Evolutionary conservation across 1,284 basidiomycete species (phyloP).

Genomic region (Microbotryum intermedium): DNA sequence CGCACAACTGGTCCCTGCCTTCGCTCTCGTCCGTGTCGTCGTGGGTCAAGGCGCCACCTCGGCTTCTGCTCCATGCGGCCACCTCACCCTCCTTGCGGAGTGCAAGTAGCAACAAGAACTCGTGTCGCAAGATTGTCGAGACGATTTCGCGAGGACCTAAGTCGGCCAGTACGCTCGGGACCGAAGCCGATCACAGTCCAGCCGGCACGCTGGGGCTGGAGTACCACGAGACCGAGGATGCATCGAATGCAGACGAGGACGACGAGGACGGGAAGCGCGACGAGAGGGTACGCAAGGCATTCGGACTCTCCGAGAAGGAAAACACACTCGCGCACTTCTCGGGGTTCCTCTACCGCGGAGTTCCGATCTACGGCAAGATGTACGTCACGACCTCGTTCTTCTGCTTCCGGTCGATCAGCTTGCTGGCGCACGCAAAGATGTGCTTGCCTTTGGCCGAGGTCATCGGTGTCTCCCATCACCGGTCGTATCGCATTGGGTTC

Average conservation of each 20-base stretch:
- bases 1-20: not conserved
- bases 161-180: no score
- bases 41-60: no score
- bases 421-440: constrained; percentile 58
- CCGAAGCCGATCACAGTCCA: no score
- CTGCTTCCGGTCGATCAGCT: constrained; percentile 76
- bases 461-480: constrained; percentile 70
- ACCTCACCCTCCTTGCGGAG: no score
- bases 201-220: no score
- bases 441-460: constrained; percentile 83
- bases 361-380: constrained; percentile 75
- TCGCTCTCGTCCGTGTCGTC: constrained; percentile 8
- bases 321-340: constrained; percentile 50
- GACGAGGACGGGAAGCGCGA: no score
- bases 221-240: no score
- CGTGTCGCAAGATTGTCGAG: no score
- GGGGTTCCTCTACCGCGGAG: constrained; percentile 72
- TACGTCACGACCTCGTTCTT: constrained; percentile 81
- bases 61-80: no score
- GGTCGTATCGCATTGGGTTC: constrained; percentile 79
- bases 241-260: no score
- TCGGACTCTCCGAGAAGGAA: not conserved
- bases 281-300: not conserved
- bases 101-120: no score
- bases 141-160: no score